phyloP scores from a whole-genome alignment of 495 filamentous ascomycete species.

The Lophium mytilinum region DNA sequence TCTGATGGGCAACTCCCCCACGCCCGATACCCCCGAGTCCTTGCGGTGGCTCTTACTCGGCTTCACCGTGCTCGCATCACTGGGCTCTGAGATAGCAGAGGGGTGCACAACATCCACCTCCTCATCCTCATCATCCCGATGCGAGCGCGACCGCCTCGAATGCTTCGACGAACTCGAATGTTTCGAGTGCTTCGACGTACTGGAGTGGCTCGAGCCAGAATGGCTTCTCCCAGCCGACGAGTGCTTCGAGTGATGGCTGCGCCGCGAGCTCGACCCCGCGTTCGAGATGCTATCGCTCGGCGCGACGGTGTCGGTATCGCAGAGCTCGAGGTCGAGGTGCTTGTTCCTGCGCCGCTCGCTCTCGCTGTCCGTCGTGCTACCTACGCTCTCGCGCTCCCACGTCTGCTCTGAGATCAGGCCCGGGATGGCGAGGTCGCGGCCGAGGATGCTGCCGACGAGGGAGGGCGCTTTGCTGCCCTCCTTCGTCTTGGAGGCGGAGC shows the following conservation, averaged over 20 bases:
- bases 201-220: conserved; percentile 2
- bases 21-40: conserved; percentile 5
- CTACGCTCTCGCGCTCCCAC: no score
- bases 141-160: conserved; percentile 6
- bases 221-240: not conserved
- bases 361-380: not conserved
- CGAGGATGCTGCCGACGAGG: conserved; percentile 19
- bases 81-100: conserved; percentile 18
- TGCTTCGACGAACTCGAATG: conserved; percentile 8
- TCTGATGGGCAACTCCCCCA: conserved; percentile 22
- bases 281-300: conserved; percentile 34
- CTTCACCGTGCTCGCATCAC: conserved; percentile 25
- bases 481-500: not conserved
- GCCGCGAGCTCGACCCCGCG: conserved; percentile 21
- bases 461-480: conserved; percentile 5
- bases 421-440: not conserved
- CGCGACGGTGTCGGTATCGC: conserved; percentile 28
- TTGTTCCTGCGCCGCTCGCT: not conserved
- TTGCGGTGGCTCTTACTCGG: conserved; percentile 21
- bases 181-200: not conserved
- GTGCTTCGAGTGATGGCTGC: not conserved
- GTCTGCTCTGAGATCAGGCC: no score
- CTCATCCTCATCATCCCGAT: not conserved
- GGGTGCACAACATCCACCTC: not conserved
- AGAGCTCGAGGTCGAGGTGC: conserved; percentile 16